These are phyloP conservation scores for Capsicum pubescens DNA, from an alignment of 257 asterid genomes.

Conservation along the genomic window DNA sequence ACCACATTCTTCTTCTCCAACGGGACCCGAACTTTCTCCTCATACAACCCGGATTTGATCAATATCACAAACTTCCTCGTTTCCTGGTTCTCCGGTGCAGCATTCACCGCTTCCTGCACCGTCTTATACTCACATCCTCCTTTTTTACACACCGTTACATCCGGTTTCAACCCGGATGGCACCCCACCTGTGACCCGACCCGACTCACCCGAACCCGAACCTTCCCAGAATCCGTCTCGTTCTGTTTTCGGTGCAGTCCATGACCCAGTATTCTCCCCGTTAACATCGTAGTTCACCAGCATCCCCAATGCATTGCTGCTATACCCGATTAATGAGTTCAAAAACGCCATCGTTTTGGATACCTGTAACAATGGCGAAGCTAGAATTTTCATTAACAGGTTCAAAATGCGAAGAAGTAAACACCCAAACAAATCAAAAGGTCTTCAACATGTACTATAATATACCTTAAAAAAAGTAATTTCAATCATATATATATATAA, in stretches of 20 bases:
- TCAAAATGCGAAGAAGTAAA: too few relatives aligned
- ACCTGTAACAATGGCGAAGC: background rate
- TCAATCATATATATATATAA: too few relatives aligned
- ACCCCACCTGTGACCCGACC: slow-evolving; percentile 33
- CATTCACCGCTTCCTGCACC: slow-evolving; percentile 70
- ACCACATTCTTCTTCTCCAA: slow-evolving; percentile 68
- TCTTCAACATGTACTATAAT: too few relatives aligned
- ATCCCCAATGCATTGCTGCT: slow-evolving; percentile 55
- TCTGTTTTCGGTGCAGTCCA: slow-evolving; percentile 63
- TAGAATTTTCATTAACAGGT: too few relatives aligned
- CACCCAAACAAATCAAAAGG: too few relatives aligned
- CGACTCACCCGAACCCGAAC: slow-evolving; percentile 13
- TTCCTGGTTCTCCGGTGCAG: slow-evolving; percentile 44
- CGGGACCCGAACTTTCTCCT: slow-evolving; percentile 66
- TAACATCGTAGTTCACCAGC: slow-evolving; percentile 53
- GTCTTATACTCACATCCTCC: slow-evolving; percentile 46
- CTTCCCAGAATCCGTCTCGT: slow-evolving; percentile 72
- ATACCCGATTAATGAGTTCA: slow-evolving; percentile 42
- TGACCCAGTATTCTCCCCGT: slow-evolving; percentile 45
- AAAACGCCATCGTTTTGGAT: slow-evolving; percentile 50
- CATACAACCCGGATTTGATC: slow-evolving; percentile 62
- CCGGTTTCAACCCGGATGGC: slow-evolving; percentile 45
- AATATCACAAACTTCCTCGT: slow-evolving; percentile 57
- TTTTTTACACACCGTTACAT: slow-evolving; percentile 57
- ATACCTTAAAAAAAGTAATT: too few relatives aligned